Percentiles rank a stretch among this genome's conserved stretches.
Conservation (phyloP, 2,329 filamentous ascomycete genomes). For the Alternaria ethzedia region DNA sequence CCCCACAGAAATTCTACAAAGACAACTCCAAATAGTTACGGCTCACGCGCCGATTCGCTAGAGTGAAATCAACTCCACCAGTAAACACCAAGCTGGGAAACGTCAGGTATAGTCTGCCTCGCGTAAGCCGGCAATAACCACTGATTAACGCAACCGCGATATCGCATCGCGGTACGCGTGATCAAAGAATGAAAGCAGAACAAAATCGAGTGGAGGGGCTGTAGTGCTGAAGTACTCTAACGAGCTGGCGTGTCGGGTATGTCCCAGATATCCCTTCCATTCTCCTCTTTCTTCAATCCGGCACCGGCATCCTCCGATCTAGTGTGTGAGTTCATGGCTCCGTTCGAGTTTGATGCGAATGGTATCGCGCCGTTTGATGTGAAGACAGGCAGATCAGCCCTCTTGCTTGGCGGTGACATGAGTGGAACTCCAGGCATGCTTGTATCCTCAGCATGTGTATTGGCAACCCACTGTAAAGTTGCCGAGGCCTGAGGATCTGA, state of each 20-base stretch:
- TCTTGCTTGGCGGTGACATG: slow-evolving; percentile 44
- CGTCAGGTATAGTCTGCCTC: neutral
- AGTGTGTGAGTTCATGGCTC: neutral
- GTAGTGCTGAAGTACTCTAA: slow-evolving; percentile 6
- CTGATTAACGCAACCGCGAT: slow-evolving; percentile 1
- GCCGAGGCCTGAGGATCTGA: slow-evolving; percentile 21
- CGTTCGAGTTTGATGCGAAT: slow-evolving; percentile 36
- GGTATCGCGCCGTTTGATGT: slow-evolving; percentile 50
- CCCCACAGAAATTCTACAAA: neutral
- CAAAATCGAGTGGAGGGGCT: neutral
- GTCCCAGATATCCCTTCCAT: slow-evolving; percentile 50
- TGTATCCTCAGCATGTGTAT: slow-evolving; percentile 25
- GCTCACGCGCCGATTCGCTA: slow-evolving; percentile 7
- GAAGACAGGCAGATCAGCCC: slow-evolving; percentile 57
- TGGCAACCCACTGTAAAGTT: slow-evolving; percentile 42
- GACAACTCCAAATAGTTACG: neutral
- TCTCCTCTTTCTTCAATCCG: slow-evolving; percentile 10
- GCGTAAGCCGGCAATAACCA: neutral
- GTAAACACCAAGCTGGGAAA: slow-evolving; percentile 5
- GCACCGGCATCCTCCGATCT: slow-evolving; percentile 4
- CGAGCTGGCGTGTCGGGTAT: slow-evolving; percentile 53
- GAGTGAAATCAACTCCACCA: neutral
- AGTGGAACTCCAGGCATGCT: slow-evolving; percentile 15
- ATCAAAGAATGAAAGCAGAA: neutral
- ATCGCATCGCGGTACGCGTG: neutral